A percentile compares a stretch with the other conserved stretches of the same genome.
Evolutionary conservation across 225 moss, liverwort and hornwort species (phyloP).

Genomic region (Marchantia polymorpha): DNA sequence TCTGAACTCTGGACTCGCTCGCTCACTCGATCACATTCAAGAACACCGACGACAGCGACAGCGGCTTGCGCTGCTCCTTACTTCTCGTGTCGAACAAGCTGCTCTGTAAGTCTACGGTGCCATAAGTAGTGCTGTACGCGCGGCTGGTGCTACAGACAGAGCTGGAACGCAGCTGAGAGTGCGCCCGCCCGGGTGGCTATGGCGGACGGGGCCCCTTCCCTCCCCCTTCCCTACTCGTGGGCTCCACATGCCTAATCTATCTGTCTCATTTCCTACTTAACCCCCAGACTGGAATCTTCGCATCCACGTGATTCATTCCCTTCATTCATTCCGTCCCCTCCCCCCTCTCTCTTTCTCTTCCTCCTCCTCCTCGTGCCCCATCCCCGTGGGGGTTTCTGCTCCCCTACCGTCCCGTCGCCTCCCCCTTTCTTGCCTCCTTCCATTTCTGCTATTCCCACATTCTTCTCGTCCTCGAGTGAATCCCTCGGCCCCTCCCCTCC

Average conservation of each 20-base stretch:
- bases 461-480: background rate
- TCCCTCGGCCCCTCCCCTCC: background rate
- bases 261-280: background rate
- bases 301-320: background rate
- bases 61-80: background rate
- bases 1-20: background rate
- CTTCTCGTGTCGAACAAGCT: background rate
- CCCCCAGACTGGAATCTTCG: background rate
- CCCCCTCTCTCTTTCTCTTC: no score
- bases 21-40: background rate
- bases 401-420: background rate
- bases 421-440: background rate
- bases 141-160: background rate
- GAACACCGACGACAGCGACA: background rate
- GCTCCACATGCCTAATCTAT: conserved; percentile 7
- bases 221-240: background rate
- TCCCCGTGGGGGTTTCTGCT: background rate
- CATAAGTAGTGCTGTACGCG: background rate
- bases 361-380: no score
- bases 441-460: background rate
- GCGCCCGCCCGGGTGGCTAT: background rate
- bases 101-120: background rate
- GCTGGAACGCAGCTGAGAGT: conserved; percentile 4
- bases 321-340: background rate
- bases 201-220: background rate